These are phyloP conservation scores for Carex arenaria DNA, from an alignment of 202 grass and related monocot genomes.

Conservation along the genomic window DNA sequence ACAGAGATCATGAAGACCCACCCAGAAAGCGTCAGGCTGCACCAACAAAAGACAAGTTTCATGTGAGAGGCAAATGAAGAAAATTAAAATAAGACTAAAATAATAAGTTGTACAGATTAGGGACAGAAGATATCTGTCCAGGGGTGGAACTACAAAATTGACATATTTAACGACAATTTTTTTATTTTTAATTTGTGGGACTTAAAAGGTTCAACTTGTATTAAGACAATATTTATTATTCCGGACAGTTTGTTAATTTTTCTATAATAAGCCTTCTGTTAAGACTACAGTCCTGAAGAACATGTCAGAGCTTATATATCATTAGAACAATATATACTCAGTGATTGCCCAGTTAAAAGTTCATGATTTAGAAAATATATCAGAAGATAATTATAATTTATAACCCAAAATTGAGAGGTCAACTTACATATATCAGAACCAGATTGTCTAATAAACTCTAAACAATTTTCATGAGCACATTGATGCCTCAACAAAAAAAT, in stretches of 20 bases:
- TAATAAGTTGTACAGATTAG: not conserved
- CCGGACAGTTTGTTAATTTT: not conserved
- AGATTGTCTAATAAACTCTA: not conserved
- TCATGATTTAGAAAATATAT: not conserved
- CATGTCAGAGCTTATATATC: not conserved
- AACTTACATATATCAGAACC: not conserved
- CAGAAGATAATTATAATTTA: not conserved
- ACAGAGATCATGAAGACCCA: conserved; percentile 47
- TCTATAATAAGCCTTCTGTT: not conserved
- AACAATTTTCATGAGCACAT: not conserved
- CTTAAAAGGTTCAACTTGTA: not conserved
- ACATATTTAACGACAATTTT: too few relatives aligned
- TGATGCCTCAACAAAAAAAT: not conserved
- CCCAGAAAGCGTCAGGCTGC: conserved; percentile 29
- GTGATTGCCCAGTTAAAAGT: not conserved
- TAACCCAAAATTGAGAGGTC: not conserved
- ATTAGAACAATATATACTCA: not conserved
- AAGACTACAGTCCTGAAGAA: not conserved
- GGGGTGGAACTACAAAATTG: too few relatives aligned
- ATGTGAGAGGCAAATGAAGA: not conserved
- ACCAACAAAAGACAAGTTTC: not conserved
- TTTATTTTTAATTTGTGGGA: too few relatives aligned
- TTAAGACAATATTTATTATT: not conserved
- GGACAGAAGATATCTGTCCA: not conserved
- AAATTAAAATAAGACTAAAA: not conserved